Base-by-base conservation (phyloP, 2,329 filamentous ascomycete genomes). In the Microascus cirrosus region DNA sequence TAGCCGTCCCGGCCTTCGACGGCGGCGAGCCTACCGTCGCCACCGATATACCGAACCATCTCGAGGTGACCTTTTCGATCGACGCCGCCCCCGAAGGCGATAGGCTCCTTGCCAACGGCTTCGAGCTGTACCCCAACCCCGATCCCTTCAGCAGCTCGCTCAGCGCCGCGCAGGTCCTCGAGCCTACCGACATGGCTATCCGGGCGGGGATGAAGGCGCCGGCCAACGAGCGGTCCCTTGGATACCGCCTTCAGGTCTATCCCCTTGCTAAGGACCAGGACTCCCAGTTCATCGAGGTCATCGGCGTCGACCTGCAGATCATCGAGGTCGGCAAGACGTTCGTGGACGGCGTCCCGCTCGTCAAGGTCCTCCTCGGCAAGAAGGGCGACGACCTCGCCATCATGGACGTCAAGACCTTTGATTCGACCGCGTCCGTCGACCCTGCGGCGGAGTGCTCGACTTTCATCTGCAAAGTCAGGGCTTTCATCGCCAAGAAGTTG, bases 311-410 rank as follows among this genome's bases (percentile, higher is more conserved):
- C 61, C 70, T 87, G 42, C 75, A 82, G 62, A 77, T 88, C 60
- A 76, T 84, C 60, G 78, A 84, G 66, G 78, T 87, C 28, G 81
- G 80, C 59, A 69, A 76, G 57, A 71, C 74, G 51, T 82, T 83
- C 59, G 69, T 86, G 58, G 71, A 80, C 52, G 75, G 71, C 25
- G 73, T 85, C 25, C 77, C 80, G 42, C 71, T 72, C 32, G 74
- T 90, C 59, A 77, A 80, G 53, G 73, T 89, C 53, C 80, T 79
- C 63, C 72, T 89, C 20, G 74, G 90, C 67, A 80, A 84, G 56
- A 54, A 54, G 35, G 73, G 81, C 79, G 1, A 74, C 76, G 3
- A 70, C 70, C 18, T 87, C 42, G 69, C 81, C 67, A 81, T 88
- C 62, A 75, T 72, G 51, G 70, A 71, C 50, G 69, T 82, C 48